A percentile compares a stretch with the other conserved stretches of the same genome.
These are phyloP conservation scores for Colletotrichum neosansevieriae DNA, from an alignment of 2,329 filamentous ascomycete species.

Conservation along the genomic window DNA sequence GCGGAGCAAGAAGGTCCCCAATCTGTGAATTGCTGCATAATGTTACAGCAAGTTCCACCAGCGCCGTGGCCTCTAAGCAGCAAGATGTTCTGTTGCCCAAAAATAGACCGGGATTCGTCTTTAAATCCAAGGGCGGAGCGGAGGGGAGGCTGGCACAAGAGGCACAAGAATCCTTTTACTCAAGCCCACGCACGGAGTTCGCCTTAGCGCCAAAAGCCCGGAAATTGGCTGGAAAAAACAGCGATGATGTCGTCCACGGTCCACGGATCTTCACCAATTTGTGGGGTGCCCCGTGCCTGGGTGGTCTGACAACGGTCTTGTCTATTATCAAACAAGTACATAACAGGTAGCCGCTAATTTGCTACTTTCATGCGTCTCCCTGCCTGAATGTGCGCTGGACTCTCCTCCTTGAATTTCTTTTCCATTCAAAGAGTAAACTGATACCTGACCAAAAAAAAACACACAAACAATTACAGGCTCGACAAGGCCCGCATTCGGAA, in stretches of 20 bases:
- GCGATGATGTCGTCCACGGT: constrained; percentile 24
- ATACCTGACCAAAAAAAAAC: too few species aligned
- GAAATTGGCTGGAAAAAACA: background rate
- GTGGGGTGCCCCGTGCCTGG: constrained; percentile 26
- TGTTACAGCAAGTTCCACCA: constrained; percentile 18
- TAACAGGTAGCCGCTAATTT: constrained; percentile 16
- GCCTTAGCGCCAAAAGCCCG: background rate
- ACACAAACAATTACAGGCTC: background rate
- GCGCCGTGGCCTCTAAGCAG: background rate
- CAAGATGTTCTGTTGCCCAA: background rate
- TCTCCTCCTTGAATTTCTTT: too few species aligned
- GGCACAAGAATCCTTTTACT: background rate
- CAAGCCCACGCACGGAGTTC: background rate
- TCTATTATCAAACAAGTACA: constrained; percentile 23
- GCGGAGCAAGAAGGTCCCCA: constrained; percentile 24
- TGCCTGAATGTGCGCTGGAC: background rate
- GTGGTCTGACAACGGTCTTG: constrained; percentile 35
- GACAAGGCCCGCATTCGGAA: constrained; percentile 14
- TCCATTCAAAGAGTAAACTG: too few species aligned
- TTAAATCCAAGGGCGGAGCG: too few species aligned
- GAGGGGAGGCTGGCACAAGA: background rate
- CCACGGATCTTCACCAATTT: constrained; percentile 8
- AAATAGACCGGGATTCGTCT: too few species aligned
- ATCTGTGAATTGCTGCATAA: constrained; percentile 15
- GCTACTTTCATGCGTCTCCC: constrained; percentile 31